phyloP scores from a whole-genome alignment of 768 basidiomycete species.

The Chalciporus pseudorubinellus region DNA sequence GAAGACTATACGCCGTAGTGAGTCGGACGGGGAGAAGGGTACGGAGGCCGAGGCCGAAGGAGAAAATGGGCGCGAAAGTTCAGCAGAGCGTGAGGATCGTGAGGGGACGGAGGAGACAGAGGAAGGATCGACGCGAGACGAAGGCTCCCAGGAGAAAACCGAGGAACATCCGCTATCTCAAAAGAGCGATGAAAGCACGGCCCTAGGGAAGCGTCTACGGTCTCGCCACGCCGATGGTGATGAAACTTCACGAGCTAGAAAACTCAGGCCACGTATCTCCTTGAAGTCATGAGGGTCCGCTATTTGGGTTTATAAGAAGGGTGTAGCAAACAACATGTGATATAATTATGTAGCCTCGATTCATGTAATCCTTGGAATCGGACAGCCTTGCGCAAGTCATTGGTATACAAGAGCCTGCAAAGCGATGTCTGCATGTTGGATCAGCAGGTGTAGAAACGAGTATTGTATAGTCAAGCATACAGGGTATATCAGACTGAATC shows the following conservation, averaged over 20 bases:
- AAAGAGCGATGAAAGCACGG: not conserved
- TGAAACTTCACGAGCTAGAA: slow-evolving; percentile 13
- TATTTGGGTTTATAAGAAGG: not conserved
- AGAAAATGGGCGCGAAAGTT: not conserved
- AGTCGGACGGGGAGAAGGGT: not conserved
- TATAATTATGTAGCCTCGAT: not conserved
- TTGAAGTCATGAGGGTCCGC: not conserved
- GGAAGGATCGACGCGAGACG: slow-evolving; percentile 9
- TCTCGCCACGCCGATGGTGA: slow-evolving; percentile 9
- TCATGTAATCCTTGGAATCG: not conserved
- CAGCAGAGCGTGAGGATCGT: slow-evolving; percentile 9
- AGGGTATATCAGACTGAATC: slow-evolving; percentile 4
- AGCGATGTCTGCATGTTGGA: not conserved
- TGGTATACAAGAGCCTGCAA: not conserved
- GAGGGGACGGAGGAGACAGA: slow-evolving; percentile 7
- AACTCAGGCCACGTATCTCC: slow-evolving; percentile 10
- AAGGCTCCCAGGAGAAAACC: slow-evolving; percentile 1
- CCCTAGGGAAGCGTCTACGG: slow-evolving; percentile 18
- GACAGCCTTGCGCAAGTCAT: not conserved
- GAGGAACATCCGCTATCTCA: not conserved
- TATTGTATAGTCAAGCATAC: slow-evolving; percentile 2
- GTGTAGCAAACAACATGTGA: not conserved
- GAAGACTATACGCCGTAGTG: not conserved
- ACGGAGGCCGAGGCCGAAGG: not conserved
- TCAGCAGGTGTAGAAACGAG: not conserved